Evolutionary conservation across 2,329 filamentous ascomycete species (phyloP), one percentile per base, ranked within the genome.

Genomic region (Magnaporthiopsis rhizophila): DNA sequence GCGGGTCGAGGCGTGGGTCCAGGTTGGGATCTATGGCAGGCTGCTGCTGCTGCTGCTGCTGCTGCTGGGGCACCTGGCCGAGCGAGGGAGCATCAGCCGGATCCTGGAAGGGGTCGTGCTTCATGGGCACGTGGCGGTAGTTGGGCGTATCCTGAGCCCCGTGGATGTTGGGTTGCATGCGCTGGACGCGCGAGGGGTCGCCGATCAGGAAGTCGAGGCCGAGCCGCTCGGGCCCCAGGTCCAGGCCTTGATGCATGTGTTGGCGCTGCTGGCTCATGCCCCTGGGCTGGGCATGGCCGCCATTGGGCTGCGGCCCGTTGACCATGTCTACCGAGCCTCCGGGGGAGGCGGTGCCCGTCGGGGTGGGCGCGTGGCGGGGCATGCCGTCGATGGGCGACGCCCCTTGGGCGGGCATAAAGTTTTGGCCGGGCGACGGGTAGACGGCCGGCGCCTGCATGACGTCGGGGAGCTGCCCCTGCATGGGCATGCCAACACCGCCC

Each of bases 151-250:
- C 81, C 65, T 81, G 80, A 8, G 77, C 75, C 18, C 79, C 80
- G 67, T 82, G 78, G 56, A 80, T 66, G 32, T 82, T 80, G 61
- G 80, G 81, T 58, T 80, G 79, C 62, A 84, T 81, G 69, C 78
- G 81, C 67, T 75, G 80, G 28, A 82, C 79, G 65, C 81, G 82
- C 61, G 85, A 82, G 8, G 82, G 80, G 45, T 83, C 77, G 65
- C 88, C 86, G 1, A 94, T 80, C 2, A 95, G 79, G 69, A 92
- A 93, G 65, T 87, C 88, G 38, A 95, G 83, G 7, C 87, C 88
- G 11, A 93, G 79, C 60, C 87, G 83, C 71, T 93, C 90, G 0
- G 83, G 78, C 3, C 83, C 82, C 65, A 90, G 77, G 56, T 89
- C 83, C 1, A 89, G 72, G 56, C 81, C 82, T 65, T 87, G 84